Conservation (phyloP, 768 basidiomycete species). For the Termitomyces sp. region DNA sequence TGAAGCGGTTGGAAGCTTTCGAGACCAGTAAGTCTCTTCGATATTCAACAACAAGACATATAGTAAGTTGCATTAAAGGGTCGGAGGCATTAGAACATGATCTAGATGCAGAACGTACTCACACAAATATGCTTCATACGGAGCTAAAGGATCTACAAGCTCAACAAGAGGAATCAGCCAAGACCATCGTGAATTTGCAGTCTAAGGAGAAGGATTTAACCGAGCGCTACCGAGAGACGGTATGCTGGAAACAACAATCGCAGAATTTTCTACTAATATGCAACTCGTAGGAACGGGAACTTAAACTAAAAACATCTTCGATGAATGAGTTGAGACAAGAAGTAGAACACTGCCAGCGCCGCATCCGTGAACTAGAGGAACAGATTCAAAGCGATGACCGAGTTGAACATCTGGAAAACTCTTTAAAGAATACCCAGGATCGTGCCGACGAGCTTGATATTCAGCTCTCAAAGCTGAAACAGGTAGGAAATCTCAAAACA, state of each 20-base stretch:
- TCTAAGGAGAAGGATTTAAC: constrained; percentile 48
- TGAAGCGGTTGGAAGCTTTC: constrained; percentile 52
- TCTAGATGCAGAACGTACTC: constrained; percentile 37
- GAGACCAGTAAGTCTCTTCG: constrained; percentile 47
- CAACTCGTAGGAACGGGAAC: constrained; percentile 62
- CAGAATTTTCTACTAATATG: not conserved
- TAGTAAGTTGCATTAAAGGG: constrained; percentile 25
- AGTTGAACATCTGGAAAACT: constrained; percentile 64
- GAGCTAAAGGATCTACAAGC: constrained; percentile 37
- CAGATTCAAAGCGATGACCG: constrained; percentile 82
- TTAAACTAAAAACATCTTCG: constrained; percentile 56
- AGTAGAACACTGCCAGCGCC: constrained; percentile 47
- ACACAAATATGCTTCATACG: constrained; percentile 31
- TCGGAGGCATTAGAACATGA: constrained; percentile 34
- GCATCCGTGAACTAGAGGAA: constrained; percentile 70
- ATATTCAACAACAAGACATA: not conserved
- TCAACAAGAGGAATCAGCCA: constrained; percentile 28
- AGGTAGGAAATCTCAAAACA: constrained; percentile 36
- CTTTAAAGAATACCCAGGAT: constrained; percentile 73
- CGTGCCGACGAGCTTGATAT: constrained; percentile 82
- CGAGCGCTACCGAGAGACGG: constrained; percentile 52
- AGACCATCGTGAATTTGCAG: constrained; percentile 35
- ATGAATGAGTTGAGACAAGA: constrained; percentile 47
- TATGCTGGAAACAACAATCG: constrained; percentile 9
- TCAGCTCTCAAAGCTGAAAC: constrained; percentile 72